Base-by-base conservation (phyloP, 805 yeast species). In the Kuraishia molischiana region DNA sequence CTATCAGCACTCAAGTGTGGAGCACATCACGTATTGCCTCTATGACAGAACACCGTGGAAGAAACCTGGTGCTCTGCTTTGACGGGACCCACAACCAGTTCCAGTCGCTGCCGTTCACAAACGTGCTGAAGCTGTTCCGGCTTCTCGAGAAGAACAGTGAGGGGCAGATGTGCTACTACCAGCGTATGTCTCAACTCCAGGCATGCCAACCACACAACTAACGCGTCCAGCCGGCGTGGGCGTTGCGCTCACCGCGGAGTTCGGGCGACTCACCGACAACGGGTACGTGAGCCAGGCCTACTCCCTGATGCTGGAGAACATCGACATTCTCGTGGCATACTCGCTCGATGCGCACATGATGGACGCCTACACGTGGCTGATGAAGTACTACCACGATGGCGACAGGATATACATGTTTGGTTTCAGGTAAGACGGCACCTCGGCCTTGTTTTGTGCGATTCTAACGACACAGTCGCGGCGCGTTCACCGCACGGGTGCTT, bases 41-140 rank as follows among this genome's bases (percentile, higher is more conserved):
- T n/a, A n/a, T n/a, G n/a, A n/a, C n/a, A n/a, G n/a, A n/a, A n/a
- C n/a, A n/a, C n/a, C n/a, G n/a, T 17, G 3, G 47, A 29, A 71
- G 67, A 49, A 74, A 69, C 43, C 55, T 77, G 19, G 56, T 78
- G 1, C 50, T 77, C 10, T 77, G 84, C 48, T 67, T 78, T 36
- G 84, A 78, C 58, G 84, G 84, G 1, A 78, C 84, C 0, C 69
- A 63, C 22, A 74, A 68, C 45, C 70, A 71, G 43, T 77, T 77
- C 52, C 79, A 80, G 1, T 65, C 69, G 1, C 55, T 60, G 19
- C 77, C 79, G 0, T 68, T 67, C 39, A 66, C 81, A 1, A 77
- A 75, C 45, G 70, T 73, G 1, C 51, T 78, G 32, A 72, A 71
- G 45, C 41, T 77, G 11, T 78, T 67, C 50, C 59, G 69, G 31